These are phyloP conservation scores for Salisapilia sapeloensis DNA, from an alignment of 352 stramenopile genomes.

Conservation along the genomic window DNA sequence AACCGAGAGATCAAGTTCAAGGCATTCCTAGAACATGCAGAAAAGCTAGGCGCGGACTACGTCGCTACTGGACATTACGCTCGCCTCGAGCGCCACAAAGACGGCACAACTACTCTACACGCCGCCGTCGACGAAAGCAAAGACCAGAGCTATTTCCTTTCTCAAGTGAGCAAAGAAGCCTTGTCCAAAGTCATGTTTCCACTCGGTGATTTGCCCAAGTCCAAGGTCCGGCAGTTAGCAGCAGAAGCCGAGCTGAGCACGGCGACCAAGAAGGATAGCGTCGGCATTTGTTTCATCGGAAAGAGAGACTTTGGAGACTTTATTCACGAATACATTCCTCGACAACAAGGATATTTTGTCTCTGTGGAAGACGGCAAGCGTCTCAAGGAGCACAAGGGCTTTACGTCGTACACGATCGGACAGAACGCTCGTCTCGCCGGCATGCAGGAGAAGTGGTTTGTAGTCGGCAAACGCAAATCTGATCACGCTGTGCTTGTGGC, in stretches of 20 bases:
- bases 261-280: conserved; percentile 88
- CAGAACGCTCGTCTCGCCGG: conserved; percentile 86
- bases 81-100: conserved; percentile 21
- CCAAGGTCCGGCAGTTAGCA: conserved; percentile 84
- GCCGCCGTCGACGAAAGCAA: conserved; percentile 79
- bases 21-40: conserved; percentile 86
- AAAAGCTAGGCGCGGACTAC: conserved; percentile 70
- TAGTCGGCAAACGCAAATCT: conserved; percentile 61
- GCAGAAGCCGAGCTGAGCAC: conserved; percentile 62
- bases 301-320: conserved; percentile 88
- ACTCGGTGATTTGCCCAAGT: conserved; percentile 86
- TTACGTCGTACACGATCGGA: conserved; percentile 86
- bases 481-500: conserved; percentile 76
- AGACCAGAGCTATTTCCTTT: conserved; percentile 97
- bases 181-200: conserved; percentile 89
- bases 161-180: conserved; percentile 42
- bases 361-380: conserved; percentile 27
- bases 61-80: conserved; percentile 97
- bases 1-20: conserved; percentile 99
- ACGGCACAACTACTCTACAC: conserved; percentile 6
- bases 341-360: conserved; percentile 63
- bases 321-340: conserved; percentile 84
- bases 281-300: conserved; percentile 98
- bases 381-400: conserved; percentile 62
- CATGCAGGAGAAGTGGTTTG: conserved; percentile 80